phyloP scores from a whole-genome alignment of 2,329 filamentous ascomycete species.

The Chalaropsis thielavioides region DNA sequence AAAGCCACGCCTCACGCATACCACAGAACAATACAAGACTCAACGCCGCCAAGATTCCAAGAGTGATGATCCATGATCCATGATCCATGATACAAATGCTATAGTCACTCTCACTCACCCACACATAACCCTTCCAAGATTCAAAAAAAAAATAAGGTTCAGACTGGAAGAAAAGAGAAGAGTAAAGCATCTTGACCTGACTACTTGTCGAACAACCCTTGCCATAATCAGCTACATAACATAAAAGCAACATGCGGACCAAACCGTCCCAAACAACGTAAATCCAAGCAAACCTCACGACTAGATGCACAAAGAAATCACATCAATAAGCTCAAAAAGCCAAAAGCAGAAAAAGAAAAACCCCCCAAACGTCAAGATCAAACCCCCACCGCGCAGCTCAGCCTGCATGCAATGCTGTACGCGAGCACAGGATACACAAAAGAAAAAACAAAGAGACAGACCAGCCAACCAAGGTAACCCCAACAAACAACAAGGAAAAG shows the following conservation, averaged over 20 bases:
- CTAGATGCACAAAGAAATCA: neutral
- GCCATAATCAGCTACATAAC: neutral
- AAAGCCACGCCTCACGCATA: neutral
- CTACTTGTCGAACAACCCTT: neutral
- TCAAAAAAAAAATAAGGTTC: neutral
- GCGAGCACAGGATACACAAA: neutral
- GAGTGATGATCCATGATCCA: neutral
- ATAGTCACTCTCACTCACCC: neutral
- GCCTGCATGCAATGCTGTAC: no score
- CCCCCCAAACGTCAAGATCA: neutral
- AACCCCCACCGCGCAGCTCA: neutral
- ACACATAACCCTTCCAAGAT: neutral
- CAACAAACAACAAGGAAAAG: neutral
- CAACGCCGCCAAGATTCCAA: neutral
- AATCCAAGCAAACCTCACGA: neutral
- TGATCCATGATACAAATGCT: neutral
- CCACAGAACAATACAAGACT: neutral
- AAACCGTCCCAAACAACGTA: neutral
- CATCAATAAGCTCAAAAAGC: neutral
- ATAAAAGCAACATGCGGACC: neutral
- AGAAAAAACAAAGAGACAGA: neutral
- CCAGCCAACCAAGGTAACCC: no score
- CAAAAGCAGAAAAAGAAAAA: slow-evolving; percentile 1
- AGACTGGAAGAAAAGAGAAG: neutral
- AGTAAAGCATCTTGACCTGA: neutral